Base-by-base conservation (phyloP, 805 yeast genomes). In the Candida cerambycidarum region DNA sequence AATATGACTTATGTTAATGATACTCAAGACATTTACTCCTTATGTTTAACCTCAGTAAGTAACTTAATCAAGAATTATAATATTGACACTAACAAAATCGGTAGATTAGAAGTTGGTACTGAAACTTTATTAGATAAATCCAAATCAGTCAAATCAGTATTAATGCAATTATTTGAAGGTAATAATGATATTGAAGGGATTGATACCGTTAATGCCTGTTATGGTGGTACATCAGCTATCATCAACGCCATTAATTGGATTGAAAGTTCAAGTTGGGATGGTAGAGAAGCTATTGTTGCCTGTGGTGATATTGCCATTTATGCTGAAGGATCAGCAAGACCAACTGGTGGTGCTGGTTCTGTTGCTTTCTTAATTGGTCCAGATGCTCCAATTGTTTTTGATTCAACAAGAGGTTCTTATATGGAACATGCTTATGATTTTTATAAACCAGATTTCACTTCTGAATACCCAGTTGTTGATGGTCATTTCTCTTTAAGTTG, bases 261-360 rank as follows among this genome's bases (percentile, higher is more conserved):
- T 53, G 97, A 93, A 72, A 88, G 97, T 24, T 80, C 88, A 21
- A 77, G 92, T 33, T 93, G 99, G 99, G 99, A 93, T 61, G 99
- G 99, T 51, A 82, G 98, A 67, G 89, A 92, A 60, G 98, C 98
- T 43, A 80, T 93, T 58, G 99, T 92, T 43, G 96, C 92, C 16
- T 83, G 93, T 62, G 98, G 97, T 69, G 99, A 93, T 69, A 93
- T 93, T 66, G 99, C 99, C 61, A 83, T 93, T 55, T 93, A 93
- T 70, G 89, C 90, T 58, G 80, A 90, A 72, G 99, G 99, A 64
- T 85, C 95, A 29, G 99, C 99, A 44, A 85, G 99, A 78, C 99
- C 99, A 61, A 93, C 99, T 41, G 99, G 99, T 67, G 99, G 99
- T 74, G 97, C 95, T 42, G 99, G 99, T 63, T 78, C 95, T 37